Base-by-base conservation (phyloP, 2,329 filamentous ascomycete species). In the Dactylellina leptospora region DNA sequence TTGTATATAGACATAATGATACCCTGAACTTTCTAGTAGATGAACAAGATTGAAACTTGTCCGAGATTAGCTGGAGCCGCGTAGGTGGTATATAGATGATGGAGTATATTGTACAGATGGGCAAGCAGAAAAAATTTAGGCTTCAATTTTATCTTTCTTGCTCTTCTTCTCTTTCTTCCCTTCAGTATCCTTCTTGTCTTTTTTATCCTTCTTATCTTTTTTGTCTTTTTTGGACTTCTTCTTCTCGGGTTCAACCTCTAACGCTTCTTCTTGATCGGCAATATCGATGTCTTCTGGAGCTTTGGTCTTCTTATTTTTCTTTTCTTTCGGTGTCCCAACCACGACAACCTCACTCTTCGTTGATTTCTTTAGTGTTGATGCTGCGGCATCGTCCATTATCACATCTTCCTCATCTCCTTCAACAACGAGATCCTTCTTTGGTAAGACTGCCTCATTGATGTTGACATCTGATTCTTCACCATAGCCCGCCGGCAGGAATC, bases 401-500 rank as follows among this genome's bases (percentile, higher is more conserved):
- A 68, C 55, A 23, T 66, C 62, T 6, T 47, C 30, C 10, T 73
- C 60, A 9, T 36, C 30, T 4, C 18, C 38, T 16, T 38, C 59
- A 9, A 13, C 20, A 11, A 73, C 56, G 13, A 72, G 53, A 30
- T 73, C 69, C 30, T 42, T 73, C 25, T n/a, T 38, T 11, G 61
- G 60, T 18, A 66, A 33, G 9, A 68, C 56, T 4, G 69, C 50
- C 23, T 36, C 45, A 42, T 68, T 73, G 42, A 68, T 51, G 20
- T 36, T 48, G 18, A 51, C 48, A 13, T 68, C 60, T 13, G 62
- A 54, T 47, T 73, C 74, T n/a, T 61, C 74, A 10, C 71, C 73
- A 23, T 74, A 75, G 18, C 75, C 76, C 30, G 74, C 73, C 10
- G 76, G 75, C 70, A 73, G 74, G 33, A 74, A 77, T 20, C 76